Base-by-base conservation (phyloP, 2,329 filamentous ascomycete species). In the Botryosphaeria dothidea region DNA sequence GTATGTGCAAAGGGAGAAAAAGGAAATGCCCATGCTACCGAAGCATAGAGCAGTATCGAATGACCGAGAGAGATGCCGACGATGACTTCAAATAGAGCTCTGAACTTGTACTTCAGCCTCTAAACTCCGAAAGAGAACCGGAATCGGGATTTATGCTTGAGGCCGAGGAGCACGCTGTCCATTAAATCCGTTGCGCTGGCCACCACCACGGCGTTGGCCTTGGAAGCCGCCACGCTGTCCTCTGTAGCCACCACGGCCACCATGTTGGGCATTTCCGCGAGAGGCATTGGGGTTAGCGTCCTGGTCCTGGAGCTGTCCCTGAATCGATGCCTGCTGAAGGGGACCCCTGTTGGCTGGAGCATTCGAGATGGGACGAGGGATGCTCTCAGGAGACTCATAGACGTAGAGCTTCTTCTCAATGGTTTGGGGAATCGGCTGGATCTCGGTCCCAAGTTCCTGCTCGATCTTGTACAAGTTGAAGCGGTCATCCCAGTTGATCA, bases 391-490 rank as follows among this genome's bases (percentile, higher is more conserved):
- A 68, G 93, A 92, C 68, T 99, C 96, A 78, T 99, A 99, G 60
- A 99, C 95, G 77, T 99, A 99, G 41, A 99, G 88, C 69, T 91
- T 96, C 86, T 97, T 98, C 83, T 99, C 95, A 69, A 99, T 99
- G 70, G 88, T 90, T 61, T 88, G 86, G 19, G 95, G 95, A 73
- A 99, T 99, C n/a, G 95, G 90, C 75, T 95, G 92, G 67, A 99
- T 99, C 80, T 99, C 95, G 6, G 95, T 99, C 61, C 95, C 95
- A 45, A 99, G 84, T 74, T 99, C 95, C 72, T 96, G 91, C 79
- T 99, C 95, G 71, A 99, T 99, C 78, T 96, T 96, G 84, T 99
- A 99, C 21, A 99, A 86, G 79, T 98, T 99, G 85, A 97, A 98
- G 29, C 95, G 89, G 78, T 99, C 95, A 65, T 99, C 95, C 95